Evolutionary conservation across 2,329 filamentous ascomycete species (phyloP).

Genomic region (Fusarium cyanostomum): DNA sequence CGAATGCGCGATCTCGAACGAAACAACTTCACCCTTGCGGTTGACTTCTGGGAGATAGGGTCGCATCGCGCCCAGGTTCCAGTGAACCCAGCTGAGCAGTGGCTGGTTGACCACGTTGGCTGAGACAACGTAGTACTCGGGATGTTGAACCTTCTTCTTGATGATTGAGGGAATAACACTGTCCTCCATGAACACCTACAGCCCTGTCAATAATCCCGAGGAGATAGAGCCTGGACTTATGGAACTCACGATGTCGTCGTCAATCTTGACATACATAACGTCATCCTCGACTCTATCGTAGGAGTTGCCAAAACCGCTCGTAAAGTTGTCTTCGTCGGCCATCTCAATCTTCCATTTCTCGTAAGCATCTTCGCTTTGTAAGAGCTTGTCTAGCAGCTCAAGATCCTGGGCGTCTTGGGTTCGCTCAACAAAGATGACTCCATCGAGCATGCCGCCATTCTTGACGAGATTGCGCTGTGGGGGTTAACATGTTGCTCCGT

Average conservation of each 20-base stretch:
- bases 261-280: constrained; percentile 52
- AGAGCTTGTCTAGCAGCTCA: constrained; percentile 51
- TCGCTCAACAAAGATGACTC: constrained; percentile 56
- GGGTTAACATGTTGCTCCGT: constrained; percentile 1
- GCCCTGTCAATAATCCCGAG: background rate
- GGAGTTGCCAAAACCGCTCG: constrained; percentile 49
- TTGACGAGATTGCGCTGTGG: constrained; percentile 54
- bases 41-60: constrained; percentile 62
- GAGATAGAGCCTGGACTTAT: rapidly evolving
- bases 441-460: constrained; percentile 56
- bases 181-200: constrained; percentile 50
- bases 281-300: constrained; percentile 59
- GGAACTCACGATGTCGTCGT: constrained; percentile 50
- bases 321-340: constrained; percentile 41
- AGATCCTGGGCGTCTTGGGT: constrained; percentile 53
- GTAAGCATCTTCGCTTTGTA: constrained; percentile 50
- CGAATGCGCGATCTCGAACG: constrained; percentile 38
- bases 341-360: constrained; percentile 50
- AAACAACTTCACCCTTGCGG: constrained; percentile 27
- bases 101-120: constrained; percentile 68
- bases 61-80: constrained; percentile 60
- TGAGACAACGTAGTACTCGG: constrained; percentile 61
- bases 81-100: constrained; percentile 63
- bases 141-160: constrained; percentile 60
- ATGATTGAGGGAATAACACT: constrained; percentile 61